A percentile compares a stretch with the other conserved stretches of the same genome.
phyloP scores from a whole-genome alignment of 208 protist species.

The Naegleria lovaniensis region DNA sequence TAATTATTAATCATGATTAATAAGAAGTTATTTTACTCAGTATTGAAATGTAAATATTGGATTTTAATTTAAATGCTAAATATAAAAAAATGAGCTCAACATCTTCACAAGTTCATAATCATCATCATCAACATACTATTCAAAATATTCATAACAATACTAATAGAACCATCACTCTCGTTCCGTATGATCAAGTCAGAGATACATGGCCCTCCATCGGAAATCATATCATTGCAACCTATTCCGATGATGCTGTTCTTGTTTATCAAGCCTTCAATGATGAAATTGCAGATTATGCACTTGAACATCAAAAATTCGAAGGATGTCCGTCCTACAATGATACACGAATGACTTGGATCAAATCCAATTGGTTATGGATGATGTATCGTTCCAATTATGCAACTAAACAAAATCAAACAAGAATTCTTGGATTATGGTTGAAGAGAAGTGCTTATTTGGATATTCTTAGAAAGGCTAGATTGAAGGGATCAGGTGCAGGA shows the following conservation, averaged over 20 bases:
- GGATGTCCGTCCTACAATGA: constrained; percentile 38
- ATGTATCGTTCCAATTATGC: constrained; percentile 37
- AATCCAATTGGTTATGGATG: constrained; percentile 58
- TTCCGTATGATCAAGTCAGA: background rate
- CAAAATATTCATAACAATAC: too few relatives aligned
- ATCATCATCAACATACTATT: too few relatives aligned
- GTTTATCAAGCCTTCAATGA: constrained; percentile 55
- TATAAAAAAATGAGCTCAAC: too few relatives aligned
- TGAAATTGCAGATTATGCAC: constrained; percentile 47
- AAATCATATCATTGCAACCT: constrained; percentile 8
- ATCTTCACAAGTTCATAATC: too few relatives aligned
- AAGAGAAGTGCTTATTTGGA: constrained; percentile 30
- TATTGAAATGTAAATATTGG: too few relatives aligned
- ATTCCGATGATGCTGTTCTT: constrained; percentile 42
- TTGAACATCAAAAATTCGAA: constrained; percentile 43
- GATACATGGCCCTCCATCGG: background rate
- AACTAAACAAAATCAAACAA: background rate
- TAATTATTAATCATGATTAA: too few relatives aligned
- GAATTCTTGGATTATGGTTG: constrained; percentile 4
- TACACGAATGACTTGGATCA: constrained; percentile 56
- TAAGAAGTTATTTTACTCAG: too few relatives aligned
- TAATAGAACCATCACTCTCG: background rate
- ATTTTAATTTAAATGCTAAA: too few relatives aligned
- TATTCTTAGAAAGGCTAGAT: background rate
- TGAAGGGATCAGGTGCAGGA: background rate